A percentile compares a stretch with the other conserved stretches of the same genome.
These are phyloP conservation scores for Coemansia sp. DNA, from an alignment of 192 early-diverging fungal species.

Conservation along the genomic window DNA sequence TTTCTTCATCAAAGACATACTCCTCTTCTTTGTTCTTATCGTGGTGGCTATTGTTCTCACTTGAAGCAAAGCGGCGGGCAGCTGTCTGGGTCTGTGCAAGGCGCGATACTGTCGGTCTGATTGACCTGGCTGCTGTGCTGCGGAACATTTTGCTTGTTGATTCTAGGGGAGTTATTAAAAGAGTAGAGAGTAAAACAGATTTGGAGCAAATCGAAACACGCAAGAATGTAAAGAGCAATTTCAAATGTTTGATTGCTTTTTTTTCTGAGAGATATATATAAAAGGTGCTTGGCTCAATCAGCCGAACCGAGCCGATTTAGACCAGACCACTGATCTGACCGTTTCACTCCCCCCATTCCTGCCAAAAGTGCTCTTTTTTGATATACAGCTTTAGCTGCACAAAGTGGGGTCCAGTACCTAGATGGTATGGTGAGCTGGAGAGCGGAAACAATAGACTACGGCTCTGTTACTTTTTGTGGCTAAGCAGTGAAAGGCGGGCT, in stretches of 20 bases:
- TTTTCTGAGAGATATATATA: too few species aligned
- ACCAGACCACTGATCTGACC: slow-evolving; percentile 2
- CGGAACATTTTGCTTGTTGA: slow-evolving; percentile 34
- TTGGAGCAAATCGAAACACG: neutral
- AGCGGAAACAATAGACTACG: neutral
- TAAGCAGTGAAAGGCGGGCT: neutral
- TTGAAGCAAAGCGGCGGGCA: slow-evolving; percentile 38
- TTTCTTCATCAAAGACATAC: slow-evolving; percentile 36
- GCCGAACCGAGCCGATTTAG: neutral
- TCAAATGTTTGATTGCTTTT: too few species aligned
- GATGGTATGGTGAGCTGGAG: neutral
- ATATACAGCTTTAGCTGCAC: too few species aligned
- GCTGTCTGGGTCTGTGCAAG: slow-evolving; percentile 20
- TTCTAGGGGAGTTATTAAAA: neutral
- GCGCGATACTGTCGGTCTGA: slow-evolving; percentile 16
- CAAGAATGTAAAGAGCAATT: neutral
- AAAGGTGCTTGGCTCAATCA: too few species aligned
- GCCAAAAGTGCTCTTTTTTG: too few species aligned
- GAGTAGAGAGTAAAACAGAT: slow-evolving; percentile 6
- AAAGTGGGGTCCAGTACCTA: too few species aligned
- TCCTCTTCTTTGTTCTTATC: slow-evolving; percentile 12
- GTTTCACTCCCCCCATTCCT: too few species aligned
- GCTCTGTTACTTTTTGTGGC: neutral
- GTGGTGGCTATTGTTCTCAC: slow-evolving; percentile 19
- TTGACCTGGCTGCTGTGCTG: slow-evolving; percentile 19